Evolutionary conservation across 2,329 filamentous ascomycete genomes (phyloP).

Genomic region (Beauveria sp.): DNA sequence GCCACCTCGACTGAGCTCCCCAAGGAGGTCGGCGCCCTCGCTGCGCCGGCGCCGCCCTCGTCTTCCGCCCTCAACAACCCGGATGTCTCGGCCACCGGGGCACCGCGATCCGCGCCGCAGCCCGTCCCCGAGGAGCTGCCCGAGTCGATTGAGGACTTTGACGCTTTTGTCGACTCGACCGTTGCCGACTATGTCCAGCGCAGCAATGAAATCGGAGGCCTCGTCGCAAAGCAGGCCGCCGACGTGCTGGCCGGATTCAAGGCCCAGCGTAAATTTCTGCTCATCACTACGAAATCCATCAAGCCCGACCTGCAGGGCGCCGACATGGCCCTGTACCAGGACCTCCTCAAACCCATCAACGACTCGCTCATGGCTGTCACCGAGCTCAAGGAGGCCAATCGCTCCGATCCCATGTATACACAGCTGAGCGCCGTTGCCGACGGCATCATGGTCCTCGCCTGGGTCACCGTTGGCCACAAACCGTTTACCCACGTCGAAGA

Average conservation of each 20-base stretch:
- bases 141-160: constrained; percentile 79
- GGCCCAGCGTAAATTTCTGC: constrained; percentile 79
- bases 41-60: constrained; percentile 28
- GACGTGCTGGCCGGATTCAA: constrained; percentile 60
- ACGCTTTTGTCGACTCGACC: constrained; percentile 64
- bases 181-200: constrained; percentile 71
- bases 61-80: background rate
- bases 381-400: constrained; percentile 74
- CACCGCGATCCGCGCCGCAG: constrained; percentile 25
- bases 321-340: constrained; percentile 59
- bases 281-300: constrained; percentile 83
- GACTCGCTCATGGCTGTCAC: constrained; percentile 71
- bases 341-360: constrained; percentile 81
- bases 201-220: constrained; percentile 68
- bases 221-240: constrained; percentile 67
- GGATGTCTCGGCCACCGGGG: constrained; percentile 6
- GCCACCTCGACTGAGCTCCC: constrained; percentile 64
- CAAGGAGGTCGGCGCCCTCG: constrained; percentile 40
- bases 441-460: constrained; percentile 80
- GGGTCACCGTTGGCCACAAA: constrained; percentile 78
- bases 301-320: constrained; percentile 65
- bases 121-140: constrained; percentile 53
- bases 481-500: constrained; percentile 83
- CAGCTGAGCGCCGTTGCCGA: constrained; percentile 84
- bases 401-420: constrained; percentile 65